Conservation (phyloP, 352 stramenopile species). For the Thraustotheca clavata region DNA sequence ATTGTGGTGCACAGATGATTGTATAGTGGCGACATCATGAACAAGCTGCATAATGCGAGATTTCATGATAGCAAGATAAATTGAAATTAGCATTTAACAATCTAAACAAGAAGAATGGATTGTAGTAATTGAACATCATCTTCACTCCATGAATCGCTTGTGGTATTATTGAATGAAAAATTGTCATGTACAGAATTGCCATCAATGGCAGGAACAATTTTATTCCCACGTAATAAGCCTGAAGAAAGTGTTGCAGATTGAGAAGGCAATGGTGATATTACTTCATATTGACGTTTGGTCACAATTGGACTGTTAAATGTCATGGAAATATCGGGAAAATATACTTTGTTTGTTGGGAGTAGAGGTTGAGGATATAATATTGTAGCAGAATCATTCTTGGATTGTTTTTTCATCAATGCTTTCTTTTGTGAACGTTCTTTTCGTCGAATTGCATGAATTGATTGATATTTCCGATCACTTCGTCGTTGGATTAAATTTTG, state of each 20-base stretch:
- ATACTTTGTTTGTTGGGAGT: conserved; percentile 33
- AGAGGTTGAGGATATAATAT: conserved; percentile 53
- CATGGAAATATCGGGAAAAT: background rate
- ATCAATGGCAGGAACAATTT: background rate
- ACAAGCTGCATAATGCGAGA: background rate
- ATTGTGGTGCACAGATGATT: too few species aligned
- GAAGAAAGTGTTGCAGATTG: conserved; percentile 27
- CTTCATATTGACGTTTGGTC: conserved; percentile 53
- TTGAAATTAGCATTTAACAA: too few species aligned
- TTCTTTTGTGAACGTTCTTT: conserved; percentile 69
- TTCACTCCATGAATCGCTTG: conserved; percentile 53
- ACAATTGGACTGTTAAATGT: conserved; percentile 26
- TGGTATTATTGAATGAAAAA: conserved; percentile 41
- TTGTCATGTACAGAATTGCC: too few species aligned
- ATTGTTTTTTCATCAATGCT: conserved; percentile 71
- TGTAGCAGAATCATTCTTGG: too few species aligned
- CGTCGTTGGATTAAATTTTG: conserved; percentile 81
- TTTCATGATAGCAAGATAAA: background rate
- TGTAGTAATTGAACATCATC: conserved; percentile 77
- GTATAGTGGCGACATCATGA: background rate
- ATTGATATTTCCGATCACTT: conserved; percentile 80
- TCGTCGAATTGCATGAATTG: conserved; percentile 67
- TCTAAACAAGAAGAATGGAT: conserved; percentile 51
- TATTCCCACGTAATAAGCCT: conserved; percentile 2
- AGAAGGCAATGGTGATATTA: conserved; percentile 32